Evolutionary conservation across 176 grass and related monocot species (phyloP), one percentile per base, ranked within the genome.

Genomic region (Saccharum officinarum): DNA sequence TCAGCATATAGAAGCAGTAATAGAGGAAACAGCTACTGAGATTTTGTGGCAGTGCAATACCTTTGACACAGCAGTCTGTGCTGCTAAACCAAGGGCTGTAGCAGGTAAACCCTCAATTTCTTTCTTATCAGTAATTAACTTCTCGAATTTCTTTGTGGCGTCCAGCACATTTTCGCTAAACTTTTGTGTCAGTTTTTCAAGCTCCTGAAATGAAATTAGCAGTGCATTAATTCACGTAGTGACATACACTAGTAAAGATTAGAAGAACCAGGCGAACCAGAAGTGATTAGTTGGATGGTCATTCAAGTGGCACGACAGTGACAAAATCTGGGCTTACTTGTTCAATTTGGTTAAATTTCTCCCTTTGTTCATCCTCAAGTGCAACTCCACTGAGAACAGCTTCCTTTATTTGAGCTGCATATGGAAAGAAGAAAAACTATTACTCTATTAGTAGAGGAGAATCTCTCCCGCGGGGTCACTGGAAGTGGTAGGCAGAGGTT

Each of bases 131-230:
- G 77, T 92, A 80, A 98, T 87, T 73, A 98, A 80, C 79, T 92
- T 98, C 85, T 98, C 91, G 28, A 94, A 98, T 78, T 90, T 95
- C 81, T 98, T 98, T 73, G 96, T 98, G 76, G 93, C 93, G 42
- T 98, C 96, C 78, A 98, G 75, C 68, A 98, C 91, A 84, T 98
- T 98, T 74, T 98, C 96, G 71, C 91, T 98, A 71, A 98, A 98
- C 80, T 98, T 98, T 46, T 94, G 87, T 16, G 93, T 80, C 44
- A 98, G 62, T 69, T 95, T 98, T 76, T 98, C 96, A 86, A 98
- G 91, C 38, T 98, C 93, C 96, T 98, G 85, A 47, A 93, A 91
- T 42, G 66, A 83, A 28, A 6, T 57, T 47, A 52, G 23, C 57
- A 49, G 40, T 87, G 1, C 17, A 76, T 87, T 75, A 83, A 52